Conservation (phyloP, 2,329 filamentous ascomycete genomes). For the Alternaria brassicicola region DNA sequence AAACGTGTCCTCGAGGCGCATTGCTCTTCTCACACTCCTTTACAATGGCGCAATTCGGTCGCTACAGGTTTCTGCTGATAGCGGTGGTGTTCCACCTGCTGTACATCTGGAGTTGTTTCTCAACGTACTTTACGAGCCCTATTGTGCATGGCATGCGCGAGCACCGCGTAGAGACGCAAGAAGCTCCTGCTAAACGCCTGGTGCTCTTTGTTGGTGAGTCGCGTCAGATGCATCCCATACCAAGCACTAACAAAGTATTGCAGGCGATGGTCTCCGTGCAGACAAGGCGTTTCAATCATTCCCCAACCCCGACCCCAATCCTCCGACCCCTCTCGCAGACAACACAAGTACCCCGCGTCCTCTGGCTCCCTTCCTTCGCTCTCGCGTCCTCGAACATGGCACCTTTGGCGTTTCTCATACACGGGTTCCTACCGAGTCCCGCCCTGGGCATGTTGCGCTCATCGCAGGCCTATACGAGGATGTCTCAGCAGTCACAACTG, state of each 20-base stretch:
- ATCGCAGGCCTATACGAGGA: conserved; percentile 98
- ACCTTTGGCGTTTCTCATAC: conserved; percentile 98
- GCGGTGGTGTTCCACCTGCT: conserved; percentile 91
- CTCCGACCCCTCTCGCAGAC: conserved; percentile 60
- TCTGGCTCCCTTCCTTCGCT: conserved; percentile 89
- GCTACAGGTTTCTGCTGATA: conserved; percentile 83
- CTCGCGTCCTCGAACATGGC: conserved; percentile 82
- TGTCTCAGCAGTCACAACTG: conserved; percentile 94
- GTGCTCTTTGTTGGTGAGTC: conserved; percentile 85
- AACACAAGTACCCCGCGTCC: conserved; percentile 74
- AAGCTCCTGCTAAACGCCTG: conserved; percentile 85
- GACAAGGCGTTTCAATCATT: conserved; percentile 97
- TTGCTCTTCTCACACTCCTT: conserved; percentile 27
- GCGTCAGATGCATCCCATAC: not conserved
- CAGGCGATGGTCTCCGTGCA: conserved; percentile 87
- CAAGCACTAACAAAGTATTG: not conserved
- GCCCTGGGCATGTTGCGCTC: conserved; percentile 93
- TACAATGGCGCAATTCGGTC: conserved; percentile 63
- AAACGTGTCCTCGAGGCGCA: conserved; percentile 34
- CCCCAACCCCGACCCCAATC: conserved; percentile 76
- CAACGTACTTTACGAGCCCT: conserved; percentile 97
- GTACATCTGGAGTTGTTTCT: conserved; percentile 85
- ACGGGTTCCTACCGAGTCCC: conserved; percentile 92
- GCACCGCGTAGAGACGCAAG: conserved; percentile 71
- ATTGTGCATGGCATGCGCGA: conserved; percentile 95